These are phyloP conservation scores for Chlorella sp. DNA, from an alignment of 139 green algal genomes.

Conservation along the genomic window DNA sequence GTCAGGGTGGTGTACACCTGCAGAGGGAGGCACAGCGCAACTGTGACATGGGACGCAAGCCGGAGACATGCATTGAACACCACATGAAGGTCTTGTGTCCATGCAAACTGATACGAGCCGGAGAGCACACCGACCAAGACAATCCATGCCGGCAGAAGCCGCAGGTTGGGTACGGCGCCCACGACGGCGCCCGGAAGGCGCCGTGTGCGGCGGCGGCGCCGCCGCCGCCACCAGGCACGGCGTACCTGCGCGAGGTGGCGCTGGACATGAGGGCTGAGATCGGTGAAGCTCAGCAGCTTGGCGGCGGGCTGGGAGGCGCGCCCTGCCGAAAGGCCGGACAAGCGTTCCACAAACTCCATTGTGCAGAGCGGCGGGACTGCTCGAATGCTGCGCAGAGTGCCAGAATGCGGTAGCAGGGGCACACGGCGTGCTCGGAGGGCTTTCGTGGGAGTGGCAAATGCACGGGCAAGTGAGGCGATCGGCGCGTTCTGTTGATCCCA, in stretches of 20 bases:
- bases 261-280: constrained; percentile 49
- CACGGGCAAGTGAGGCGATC: too few relatives aligned
- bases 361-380: not conserved
- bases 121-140: too few relatives aligned
- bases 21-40: not conserved
- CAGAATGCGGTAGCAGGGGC: too few relatives aligned
- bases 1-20: constrained; percentile 77
- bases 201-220: not conserved
- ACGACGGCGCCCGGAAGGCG: not conserved
- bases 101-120: too few relatives aligned
- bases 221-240: not conserved
- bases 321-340: not conserved
- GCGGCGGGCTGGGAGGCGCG: not conserved
- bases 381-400: too few relatives aligned
- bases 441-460: too few relatives aligned
- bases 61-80: too few relatives aligned
- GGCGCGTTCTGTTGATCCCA: too few relatives aligned
- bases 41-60: too few relatives aligned
- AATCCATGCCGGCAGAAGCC: too few relatives aligned
- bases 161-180: not conserved
- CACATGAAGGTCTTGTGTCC: too few relatives aligned
- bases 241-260: constrained; percentile 57
- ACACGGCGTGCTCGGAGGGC: too few relatives aligned
- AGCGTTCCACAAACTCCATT: constrained; percentile 38
- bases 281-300: constrained; percentile 21